Conservation (phyloP, 495 filamentous ascomycete species). For the Amorphotheca resinae region DNA sequence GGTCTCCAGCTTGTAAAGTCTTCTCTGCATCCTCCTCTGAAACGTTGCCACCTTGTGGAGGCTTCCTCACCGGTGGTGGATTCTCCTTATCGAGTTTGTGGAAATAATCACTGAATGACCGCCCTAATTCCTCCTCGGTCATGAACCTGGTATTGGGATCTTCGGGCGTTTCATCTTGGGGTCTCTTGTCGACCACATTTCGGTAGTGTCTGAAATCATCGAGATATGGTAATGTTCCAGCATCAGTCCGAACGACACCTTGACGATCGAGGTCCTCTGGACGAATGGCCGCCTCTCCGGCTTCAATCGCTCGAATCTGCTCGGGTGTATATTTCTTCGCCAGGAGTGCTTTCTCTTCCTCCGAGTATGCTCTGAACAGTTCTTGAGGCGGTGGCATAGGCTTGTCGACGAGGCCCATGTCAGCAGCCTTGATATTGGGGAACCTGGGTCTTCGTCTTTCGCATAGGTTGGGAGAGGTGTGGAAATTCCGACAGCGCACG, state of each 20-base stretch:
- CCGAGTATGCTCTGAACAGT: constrained; percentile 51
- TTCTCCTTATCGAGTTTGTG: neutral
- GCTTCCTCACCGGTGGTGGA: too few relatives aligned
- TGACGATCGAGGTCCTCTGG: constrained; percentile 63
- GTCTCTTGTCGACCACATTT: constrained; percentile 56
- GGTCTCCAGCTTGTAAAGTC: too few relatives aligned
- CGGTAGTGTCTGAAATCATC: constrained; percentile 74
- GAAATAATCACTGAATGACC: neutral
- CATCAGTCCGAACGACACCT: constrained; percentile 54
- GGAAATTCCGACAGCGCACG: constrained; percentile 39
- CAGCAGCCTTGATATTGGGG: constrained; percentile 23
- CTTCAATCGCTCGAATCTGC: constrained; percentile 76
- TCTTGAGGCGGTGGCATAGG: constrained; percentile 22
- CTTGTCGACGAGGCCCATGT: constrained; percentile 19
- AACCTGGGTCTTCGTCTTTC: constrained; percentile 24
- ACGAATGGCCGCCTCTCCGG: constrained; percentile 73
- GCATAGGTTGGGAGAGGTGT: constrained; percentile 29
- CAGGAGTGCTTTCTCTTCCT: constrained; percentile 52
- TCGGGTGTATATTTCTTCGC: constrained; percentile 57
- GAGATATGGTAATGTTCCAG: constrained; percentile 60
- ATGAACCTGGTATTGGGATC: constrained; percentile 52
- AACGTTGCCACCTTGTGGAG: constrained; percentile 18
- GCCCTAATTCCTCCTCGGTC: constrained; percentile 21
- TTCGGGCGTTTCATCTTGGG: constrained; percentile 22
- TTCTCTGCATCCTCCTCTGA: constrained; percentile 31